Conservation (phyloP, 225 moss, liverwort and hornwort genomes). For the Marchantia paleacea region DNA sequence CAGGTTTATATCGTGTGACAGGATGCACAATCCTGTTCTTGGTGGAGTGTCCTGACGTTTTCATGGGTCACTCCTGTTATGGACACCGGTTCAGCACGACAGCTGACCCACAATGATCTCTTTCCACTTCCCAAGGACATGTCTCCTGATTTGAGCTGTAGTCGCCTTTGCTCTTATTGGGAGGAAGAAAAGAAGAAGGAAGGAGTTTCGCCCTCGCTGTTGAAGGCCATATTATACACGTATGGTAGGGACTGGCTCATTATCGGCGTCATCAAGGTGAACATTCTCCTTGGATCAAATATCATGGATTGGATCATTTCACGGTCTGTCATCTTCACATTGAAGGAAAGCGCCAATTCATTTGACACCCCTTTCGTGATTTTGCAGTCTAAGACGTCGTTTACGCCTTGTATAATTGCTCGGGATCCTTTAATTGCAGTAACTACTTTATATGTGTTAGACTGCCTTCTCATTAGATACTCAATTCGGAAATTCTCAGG, state of each 20-base stretch:
- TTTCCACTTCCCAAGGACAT: slow-evolving; percentile 64
- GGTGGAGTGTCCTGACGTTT: slow-evolving; percentile 65
- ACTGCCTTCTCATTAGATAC: neutral
- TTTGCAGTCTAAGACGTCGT: too few relatives aligned
- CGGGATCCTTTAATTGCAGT: neutral
- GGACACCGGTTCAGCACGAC: slow-evolving; percentile 62
- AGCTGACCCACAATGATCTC: slow-evolving; percentile 65
- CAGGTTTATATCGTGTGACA: slow-evolving; percentile 6
- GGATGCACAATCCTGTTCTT: slow-evolving; percentile 30
- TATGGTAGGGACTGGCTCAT: slow-evolving; percentile 66
- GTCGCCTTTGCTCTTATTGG: slow-evolving; percentile 72
- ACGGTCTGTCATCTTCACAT: too few relatives aligned
- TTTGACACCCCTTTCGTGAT: too few relatives aligned
- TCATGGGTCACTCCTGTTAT: slow-evolving; percentile 86
- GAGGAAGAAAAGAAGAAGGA: slow-evolving; percentile 49
- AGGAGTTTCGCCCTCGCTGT: slow-evolving; percentile 49
- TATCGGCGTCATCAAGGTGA: slow-evolving; percentile 70
- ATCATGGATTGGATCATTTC: neutral
- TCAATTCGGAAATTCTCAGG: slow-evolving; percentile 18
- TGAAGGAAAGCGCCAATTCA: too few relatives aligned
- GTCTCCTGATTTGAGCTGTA: slow-evolving; percentile 68
- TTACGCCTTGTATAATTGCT: neutral
- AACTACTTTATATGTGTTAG: neutral
- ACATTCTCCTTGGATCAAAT: neutral
- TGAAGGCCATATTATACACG: slow-evolving; percentile 60